These are phyloP conservation scores for Trametes villosa DNA, from an alignment of 768 basidiomycete genomes.

Conservation along the genomic window DNA sequence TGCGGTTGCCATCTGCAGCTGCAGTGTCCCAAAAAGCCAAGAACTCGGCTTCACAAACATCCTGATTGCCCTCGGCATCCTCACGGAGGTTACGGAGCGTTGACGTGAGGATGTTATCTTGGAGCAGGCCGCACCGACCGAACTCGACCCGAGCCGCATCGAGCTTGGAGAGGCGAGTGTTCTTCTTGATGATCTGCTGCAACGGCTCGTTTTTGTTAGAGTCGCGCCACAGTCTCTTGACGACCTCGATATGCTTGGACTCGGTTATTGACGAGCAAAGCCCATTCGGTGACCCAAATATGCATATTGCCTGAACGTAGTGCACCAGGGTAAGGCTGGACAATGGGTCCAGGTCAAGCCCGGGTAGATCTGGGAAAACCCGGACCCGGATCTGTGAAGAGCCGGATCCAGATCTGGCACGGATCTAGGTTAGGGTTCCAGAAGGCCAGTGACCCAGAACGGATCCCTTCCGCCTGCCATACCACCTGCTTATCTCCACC, in stretches of 20 bases:
- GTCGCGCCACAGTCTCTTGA: neutral
- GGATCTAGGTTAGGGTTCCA: no score
- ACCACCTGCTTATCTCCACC: no score
- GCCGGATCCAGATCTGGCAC: no score
- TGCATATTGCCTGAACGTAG: neutral
- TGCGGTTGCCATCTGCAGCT: no score
- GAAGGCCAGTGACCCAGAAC: no score
- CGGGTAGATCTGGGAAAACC: no score
- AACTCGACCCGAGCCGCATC: neutral
- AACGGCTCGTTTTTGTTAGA: neutral
- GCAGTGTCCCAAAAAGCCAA: no score
- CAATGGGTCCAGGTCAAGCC: no score
- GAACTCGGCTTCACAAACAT: no score
- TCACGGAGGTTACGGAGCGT: neutral
- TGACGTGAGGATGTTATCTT: neutral
- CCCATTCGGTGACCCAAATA: neutral
- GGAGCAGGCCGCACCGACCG: neutral
- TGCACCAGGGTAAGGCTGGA: neutral
- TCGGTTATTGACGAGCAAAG: neutral
- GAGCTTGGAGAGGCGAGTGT: neutral
- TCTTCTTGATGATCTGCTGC: neutral
- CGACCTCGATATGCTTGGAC: neutral
- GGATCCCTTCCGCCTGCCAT: no score
- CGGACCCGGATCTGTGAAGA: no score
- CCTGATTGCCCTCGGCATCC: neutral